These are phyloP conservation scores for Mucor racemosus DNA, from an alignment of 371 early-diverging fungal species.

Conservation along the genomic window DNA sequence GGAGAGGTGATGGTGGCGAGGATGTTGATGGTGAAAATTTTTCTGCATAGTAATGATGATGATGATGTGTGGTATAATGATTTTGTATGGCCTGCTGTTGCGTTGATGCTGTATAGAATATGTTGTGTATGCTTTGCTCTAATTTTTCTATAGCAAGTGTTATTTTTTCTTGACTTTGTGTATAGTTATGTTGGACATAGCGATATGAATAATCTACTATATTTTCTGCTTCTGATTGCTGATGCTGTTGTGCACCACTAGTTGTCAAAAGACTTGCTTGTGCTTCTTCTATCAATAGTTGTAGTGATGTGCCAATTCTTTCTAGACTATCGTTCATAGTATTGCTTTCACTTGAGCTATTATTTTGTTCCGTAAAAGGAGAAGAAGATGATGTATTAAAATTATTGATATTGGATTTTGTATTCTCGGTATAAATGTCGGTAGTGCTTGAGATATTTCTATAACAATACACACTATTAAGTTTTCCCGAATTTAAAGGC, in stretches of 20 bases:
- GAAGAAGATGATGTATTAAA: background rate
- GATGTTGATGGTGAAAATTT: background rate
- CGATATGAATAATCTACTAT: background rate
- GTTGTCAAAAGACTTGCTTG: slow-evolving; percentile 19
- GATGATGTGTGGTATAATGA: background rate
- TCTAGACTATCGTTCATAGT: slow-evolving; percentile 19
- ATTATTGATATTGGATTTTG: background rate
- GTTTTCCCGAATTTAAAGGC: background rate
- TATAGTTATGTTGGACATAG: slow-evolving; percentile 1
- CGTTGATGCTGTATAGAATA: background rate
- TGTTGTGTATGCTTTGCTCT: slow-evolving; percentile 13
- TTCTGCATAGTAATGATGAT: background rate
- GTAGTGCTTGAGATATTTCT: background rate
- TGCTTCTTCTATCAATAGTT: slow-evolving; percentile 20
- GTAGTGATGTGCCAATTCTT: slow-evolving; percentile 17
- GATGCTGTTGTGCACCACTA: background rate
- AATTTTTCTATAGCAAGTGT: slow-evolving; percentile 14
- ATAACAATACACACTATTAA: background rate
- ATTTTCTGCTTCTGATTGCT: background rate
- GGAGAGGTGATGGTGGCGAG: background rate
- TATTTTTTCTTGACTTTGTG: slow-evolving; percentile 14
- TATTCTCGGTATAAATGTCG: background rate
- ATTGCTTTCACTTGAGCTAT: background rate
- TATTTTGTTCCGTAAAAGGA: background rate
- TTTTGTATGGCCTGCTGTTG: background rate